A percentile compares a stretch with the other conserved stretches of the same genome.
Evolutionary conservation across 805 yeast species (phyloP).

Genomic region (Pichia paraexigua): DNA sequence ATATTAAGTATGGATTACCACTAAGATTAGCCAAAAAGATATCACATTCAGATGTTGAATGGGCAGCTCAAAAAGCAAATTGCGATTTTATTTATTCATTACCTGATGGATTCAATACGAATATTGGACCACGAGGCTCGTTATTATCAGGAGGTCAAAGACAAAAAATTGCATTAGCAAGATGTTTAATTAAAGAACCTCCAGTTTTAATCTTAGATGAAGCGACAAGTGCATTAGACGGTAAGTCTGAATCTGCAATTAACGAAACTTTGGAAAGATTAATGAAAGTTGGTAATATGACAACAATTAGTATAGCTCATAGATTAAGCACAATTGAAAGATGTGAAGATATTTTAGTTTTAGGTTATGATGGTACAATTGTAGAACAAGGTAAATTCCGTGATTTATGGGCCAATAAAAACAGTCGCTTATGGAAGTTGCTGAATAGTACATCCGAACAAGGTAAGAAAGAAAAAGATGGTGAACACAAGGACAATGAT

Average conservation of each 20-base stretch:
- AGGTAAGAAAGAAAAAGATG: conserved; percentile 10
- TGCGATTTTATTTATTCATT: conserved; percentile 66
- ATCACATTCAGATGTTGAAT: conserved; percentile 49
- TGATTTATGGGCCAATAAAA: conserved; percentile 41
- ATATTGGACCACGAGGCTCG: conserved; percentile 75
- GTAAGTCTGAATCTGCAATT: conserved; percentile 79
- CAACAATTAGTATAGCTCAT: conserved; percentile 86
- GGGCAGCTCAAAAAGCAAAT: conserved; percentile 67
- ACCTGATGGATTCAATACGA: conserved; percentile 76
- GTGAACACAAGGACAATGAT: conserved; percentile 1
- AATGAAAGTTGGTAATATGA: conserved; percentile 38
- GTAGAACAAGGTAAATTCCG: conserved; percentile 67
- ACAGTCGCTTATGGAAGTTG: conserved; percentile 26
- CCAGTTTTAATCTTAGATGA: conserved; percentile 58
- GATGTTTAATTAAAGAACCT: conserved; percentile 64
- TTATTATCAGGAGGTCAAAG: conserved; percentile 66
- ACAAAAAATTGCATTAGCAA: conserved; percentile 68
- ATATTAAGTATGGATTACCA: conserved; percentile 64
- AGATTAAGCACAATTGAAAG: conserved; percentile 80
- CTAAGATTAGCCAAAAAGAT: conserved; percentile 41
- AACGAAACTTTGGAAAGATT: conserved; percentile 61
- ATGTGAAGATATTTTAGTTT: conserved; percentile 73
- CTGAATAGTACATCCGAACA: conserved; percentile 18
- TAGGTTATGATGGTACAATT: conserved; percentile 69
- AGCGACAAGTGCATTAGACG: conserved; percentile 90